Evolutionary conservation across 441 rosid genomes (phyloP).

Genomic region (Erysimum cheiri): DNA sequence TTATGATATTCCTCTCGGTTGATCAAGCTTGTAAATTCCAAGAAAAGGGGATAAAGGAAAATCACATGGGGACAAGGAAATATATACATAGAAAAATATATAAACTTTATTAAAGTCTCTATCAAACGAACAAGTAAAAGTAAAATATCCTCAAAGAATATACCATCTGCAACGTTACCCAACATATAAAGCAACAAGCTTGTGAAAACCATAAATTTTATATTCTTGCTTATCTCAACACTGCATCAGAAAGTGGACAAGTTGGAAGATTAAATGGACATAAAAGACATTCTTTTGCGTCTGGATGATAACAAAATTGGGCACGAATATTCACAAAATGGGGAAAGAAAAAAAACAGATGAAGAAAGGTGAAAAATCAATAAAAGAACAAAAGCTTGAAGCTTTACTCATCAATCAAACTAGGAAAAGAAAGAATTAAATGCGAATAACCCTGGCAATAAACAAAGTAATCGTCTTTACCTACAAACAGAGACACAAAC

Average conservation of each 20-base stretch:
- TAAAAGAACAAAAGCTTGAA: slow-evolving; percentile 35
- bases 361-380: slow-evolving; percentile 23
- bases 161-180: slow-evolving; percentile 39
- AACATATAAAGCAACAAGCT: slow-evolving; percentile 37
- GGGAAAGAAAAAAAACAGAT: background rate
- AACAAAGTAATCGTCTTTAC: slow-evolving; percentile 23
- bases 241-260: slow-evolving; percentile 38
- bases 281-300: slow-evolving; percentile 30
- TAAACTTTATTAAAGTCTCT: slow-evolving; percentile 35
- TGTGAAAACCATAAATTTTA: slow-evolving; percentile 24
- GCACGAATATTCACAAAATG: slow-evolving; percentile 38
- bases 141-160: slow-evolving; percentile 41
- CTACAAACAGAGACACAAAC: slow-evolving; percentile 36
- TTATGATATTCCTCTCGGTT: slow-evolving; percentile 30
- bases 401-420: slow-evolving; percentile 39
- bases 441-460: slow-evolving; percentile 23
- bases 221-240: slow-evolving; percentile 42
- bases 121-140: slow-evolving; percentile 34
- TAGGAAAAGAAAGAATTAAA: slow-evolving; percentile 13
- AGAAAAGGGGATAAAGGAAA: slow-evolving; percentile 41
- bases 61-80: slow-evolving; percentile 32
- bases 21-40: slow-evolving; percentile 47
- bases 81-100: background rate
- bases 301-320: slow-evolving; percentile 29
- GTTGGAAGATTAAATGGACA: slow-evolving; percentile 35